A percentile compares a stretch with the other conserved stretches of the same genome.
phyloP scores from a whole-genome alignment of 108 stramenopile species.

The Asterionellopsis glacialis region DNA sequence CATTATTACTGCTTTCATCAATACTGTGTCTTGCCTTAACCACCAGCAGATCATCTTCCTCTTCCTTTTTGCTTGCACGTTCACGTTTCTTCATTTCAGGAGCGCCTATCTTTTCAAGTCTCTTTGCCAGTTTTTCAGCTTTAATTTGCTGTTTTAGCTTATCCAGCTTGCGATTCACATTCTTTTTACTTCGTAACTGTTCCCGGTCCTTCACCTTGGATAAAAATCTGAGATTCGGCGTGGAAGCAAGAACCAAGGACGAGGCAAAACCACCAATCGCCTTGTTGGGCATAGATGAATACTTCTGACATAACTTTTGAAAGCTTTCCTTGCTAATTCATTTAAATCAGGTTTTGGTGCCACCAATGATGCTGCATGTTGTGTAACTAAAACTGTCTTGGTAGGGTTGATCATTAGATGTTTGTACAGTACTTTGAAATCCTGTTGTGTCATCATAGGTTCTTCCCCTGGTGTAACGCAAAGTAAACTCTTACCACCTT shows the following conservation, averaged over 20 bases:
- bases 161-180: constrained; percentile 86
- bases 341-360: constrained; percentile 71
- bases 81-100: constrained; percentile 12
- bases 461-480: constrained; percentile 89
- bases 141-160: constrained; percentile 92
- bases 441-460: constrained; percentile 36
- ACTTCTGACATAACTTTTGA: constrained; percentile 86
- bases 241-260: constrained; percentile 86
- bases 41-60: constrained; percentile 71
- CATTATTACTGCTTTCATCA: constrained; percentile 23
- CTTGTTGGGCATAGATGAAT: constrained; percentile 83
- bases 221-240: constrained; percentile 79
- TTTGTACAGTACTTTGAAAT: constrained; percentile 81
- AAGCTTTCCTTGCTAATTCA: constrained; percentile 86
- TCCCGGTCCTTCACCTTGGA: constrained; percentile 71
- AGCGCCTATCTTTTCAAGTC: constrained; percentile 47
- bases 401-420: constrained; percentile 89
- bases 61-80: constrained; percentile 39
- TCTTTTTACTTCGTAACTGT: constrained; percentile 80
- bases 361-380: constrained; percentile 81
- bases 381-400: constrained; percentile 84
- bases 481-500: constrained; percentile 85
- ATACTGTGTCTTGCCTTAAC: constrained; percentile 67
- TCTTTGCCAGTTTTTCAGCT: constrained; percentile 84
- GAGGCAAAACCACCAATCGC: constrained; percentile 77